A percentile compares a stretch with the other conserved stretches of the same genome.
phyloP scores from a whole-genome alignment of 129 eudicot genomes.

The Escallonia rubra region DNA sequence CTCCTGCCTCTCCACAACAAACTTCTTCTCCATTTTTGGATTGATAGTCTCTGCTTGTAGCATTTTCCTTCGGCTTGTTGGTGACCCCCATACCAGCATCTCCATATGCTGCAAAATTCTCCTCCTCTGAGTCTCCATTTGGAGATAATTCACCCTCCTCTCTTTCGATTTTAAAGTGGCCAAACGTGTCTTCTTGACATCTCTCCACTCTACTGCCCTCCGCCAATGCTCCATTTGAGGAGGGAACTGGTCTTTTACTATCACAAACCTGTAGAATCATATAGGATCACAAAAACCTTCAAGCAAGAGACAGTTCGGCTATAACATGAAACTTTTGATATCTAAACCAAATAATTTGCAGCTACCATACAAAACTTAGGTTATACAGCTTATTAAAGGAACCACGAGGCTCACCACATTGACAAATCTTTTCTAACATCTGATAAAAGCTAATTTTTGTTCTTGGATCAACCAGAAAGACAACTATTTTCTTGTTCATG shows the following conservation, averaged over 20 bases:
- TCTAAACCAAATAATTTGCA: too few species aligned
- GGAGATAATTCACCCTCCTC: slow-evolving; percentile 96
- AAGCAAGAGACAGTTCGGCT: not conserved
- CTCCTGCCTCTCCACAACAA: slow-evolving; percentile 18
- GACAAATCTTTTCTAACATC: too few species aligned
- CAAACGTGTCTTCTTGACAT: slow-evolving; percentile 33
- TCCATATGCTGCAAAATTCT: slow-evolving; percentile 38
- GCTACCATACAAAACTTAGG: too few species aligned
- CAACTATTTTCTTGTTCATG: too few species aligned
- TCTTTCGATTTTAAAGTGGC: slow-evolving; percentile 32
- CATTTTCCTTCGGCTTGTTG: slow-evolving; percentile 18
- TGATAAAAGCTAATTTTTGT: too few species aligned
- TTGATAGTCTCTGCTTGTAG: slow-evolving; percentile 18
- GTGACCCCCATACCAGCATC: slow-evolving; percentile 20
- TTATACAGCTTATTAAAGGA: too few species aligned
- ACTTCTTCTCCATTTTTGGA: slow-evolving; percentile 16
- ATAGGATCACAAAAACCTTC: slow-evolving; percentile 1
- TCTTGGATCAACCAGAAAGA: too few species aligned
- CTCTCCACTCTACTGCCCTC: slow-evolving; percentile 23
- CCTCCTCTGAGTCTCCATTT: slow-evolving; percentile 49
- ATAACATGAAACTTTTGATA: too few species aligned
- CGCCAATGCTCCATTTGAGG: slow-evolving; percentile 17
- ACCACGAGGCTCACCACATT: too few species aligned
- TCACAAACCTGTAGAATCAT: slow-evolving; percentile 32
- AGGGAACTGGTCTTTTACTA: slow-evolving; percentile 27